A percentile compares a stretch with the other conserved stretches of the same genome.
Conservation (phyloP, 2,329 filamentous ascomycete species). For the Huntiella savannae region DNA sequence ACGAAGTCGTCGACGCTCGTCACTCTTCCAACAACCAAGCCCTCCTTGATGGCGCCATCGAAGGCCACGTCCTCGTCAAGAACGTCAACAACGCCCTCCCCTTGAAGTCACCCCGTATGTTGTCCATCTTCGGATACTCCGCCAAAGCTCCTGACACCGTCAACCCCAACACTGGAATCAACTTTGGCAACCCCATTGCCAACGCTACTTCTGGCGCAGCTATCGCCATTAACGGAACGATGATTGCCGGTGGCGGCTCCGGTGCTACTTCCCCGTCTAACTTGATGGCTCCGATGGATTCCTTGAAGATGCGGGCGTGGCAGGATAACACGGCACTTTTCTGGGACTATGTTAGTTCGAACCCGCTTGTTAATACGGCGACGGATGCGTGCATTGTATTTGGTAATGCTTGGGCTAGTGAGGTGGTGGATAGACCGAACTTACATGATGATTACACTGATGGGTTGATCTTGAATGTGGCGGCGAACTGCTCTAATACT, state of each 20-base stretch:
- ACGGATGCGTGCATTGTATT: constrained; percentile 50
- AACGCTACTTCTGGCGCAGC: constrained; percentile 22
- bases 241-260: constrained; percentile 25
- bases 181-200: constrained; percentile 17
- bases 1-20: constrained; percentile 31
- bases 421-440: constrained; percentile 45
- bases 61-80: constrained; percentile 46
- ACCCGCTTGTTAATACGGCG: constrained; percentile 28
- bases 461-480: constrained; percentile 35
- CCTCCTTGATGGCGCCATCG: constrained; percentile 36
- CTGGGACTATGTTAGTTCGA: constrained; percentile 34
- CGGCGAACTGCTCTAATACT: constrained; percentile 39
- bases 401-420: constrained; percentile 50
- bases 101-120: constrained; percentile 26
- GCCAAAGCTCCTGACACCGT: constrained; percentile 27
- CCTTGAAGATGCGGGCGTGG: constrained; percentile 30
- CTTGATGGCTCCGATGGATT: constrained; percentile 34
- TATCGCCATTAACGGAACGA: constrained; percentile 15
- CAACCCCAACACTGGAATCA: constrained; percentile 19
- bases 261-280: constrained; percentile 28
- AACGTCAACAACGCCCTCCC: constrained; percentile 37
- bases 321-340: constrained; percentile 37
- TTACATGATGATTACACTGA: constrained; percentile 49
- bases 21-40: constrained; percentile 18
- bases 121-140: constrained; percentile 46